Percentiles rank a stretch among this genome's conserved stretches.
Evolutionary conservation across 228 moss, liverwort and hornwort genomes (phyloP).

Genomic region (Sphagnum magellanicum): DNA sequence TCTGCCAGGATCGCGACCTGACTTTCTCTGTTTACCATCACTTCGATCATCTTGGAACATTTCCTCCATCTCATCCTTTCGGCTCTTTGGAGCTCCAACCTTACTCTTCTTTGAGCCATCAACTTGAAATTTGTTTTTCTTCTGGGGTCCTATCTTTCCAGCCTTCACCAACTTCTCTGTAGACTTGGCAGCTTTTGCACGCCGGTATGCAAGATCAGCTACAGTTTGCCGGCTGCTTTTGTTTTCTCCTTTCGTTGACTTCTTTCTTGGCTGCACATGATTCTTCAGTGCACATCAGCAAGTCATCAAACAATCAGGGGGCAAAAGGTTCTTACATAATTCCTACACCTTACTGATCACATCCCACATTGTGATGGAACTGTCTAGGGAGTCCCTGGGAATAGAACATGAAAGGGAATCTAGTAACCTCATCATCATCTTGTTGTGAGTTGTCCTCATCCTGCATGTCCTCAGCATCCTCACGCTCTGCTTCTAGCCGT

Average conservation of each 20-base stretch:
- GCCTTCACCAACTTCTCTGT: conserved; percentile 71
- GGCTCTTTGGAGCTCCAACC: conserved; percentile 21
- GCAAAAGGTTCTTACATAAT: not conserved
- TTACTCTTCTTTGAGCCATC: conserved; percentile 20
- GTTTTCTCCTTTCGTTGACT: conserved; percentile 27
- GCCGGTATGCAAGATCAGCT: conserved; percentile 76
- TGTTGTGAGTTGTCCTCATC: conserved; percentile 24
- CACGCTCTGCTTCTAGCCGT: conserved; percentile 80
- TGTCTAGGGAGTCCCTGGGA: not conserved
- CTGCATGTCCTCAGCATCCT: conserved; percentile 40
- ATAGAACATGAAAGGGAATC: not conserved
- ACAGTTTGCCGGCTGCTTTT: conserved; percentile 32
- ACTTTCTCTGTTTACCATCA: conserved; percentile 45
- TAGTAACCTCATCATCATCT: conserved; percentile 31
- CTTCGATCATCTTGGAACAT: conserved; percentile 78
- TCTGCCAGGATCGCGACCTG: conserved; percentile 21
- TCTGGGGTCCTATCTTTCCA: conserved; percentile 56
- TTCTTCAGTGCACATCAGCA: no score
- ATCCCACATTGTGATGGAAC: not conserved
- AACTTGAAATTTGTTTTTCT: conserved; percentile 41
- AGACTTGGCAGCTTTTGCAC: conserved; percentile 88
- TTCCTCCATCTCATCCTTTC: conserved; percentile 80
- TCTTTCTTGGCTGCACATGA: conserved; percentile 14
- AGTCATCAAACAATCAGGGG: not conserved
- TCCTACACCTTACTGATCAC: not conserved